Percentiles rank a stretch among this genome's conserved stretches.
phyloP scores from a whole-genome alignment of 805 yeast species.

The Saccharomyces mikatae region DNA sequence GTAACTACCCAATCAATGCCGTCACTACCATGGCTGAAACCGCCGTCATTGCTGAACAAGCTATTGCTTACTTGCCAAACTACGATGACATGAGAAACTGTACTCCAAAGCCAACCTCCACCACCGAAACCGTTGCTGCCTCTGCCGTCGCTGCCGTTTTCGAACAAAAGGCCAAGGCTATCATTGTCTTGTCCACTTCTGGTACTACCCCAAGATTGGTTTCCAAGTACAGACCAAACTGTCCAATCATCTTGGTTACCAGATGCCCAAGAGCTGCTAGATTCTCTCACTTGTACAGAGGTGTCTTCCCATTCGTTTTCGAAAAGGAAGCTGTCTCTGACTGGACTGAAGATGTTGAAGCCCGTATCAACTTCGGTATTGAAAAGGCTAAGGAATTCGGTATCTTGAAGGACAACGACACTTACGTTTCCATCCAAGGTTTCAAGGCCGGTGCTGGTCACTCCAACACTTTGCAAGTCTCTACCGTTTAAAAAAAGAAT shows the following conservation, averaged over 20 bases:
- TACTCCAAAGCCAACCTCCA: constrained; percentile 81
- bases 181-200: constrained; percentile 88
- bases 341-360: constrained; percentile 96
- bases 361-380: constrained; percentile 88
- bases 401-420: constrained; percentile 78
- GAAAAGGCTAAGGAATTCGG: constrained; percentile 81
- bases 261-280: constrained; percentile 91
- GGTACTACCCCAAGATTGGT: constrained; percentile 94
- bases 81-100: constrained; percentile 83
- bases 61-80: constrained; percentile 76
- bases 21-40: constrained; percentile 99
- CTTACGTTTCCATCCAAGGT: constrained; percentile 93
- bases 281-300: constrained; percentile 93
- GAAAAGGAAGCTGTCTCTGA: constrained; percentile 47
- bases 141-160: constrained; percentile 94
- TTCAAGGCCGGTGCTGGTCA: constrained; percentile 98
- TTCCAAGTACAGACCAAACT: constrained; percentile 95
- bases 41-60: constrained; percentile 91
- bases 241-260: constrained; percentile 96
- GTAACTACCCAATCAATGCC: constrained; percentile 95
- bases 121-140: constrained; percentile 94
- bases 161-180: constrained; percentile 95
- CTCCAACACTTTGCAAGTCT: constrained; percentile 95
- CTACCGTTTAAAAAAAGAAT: constrained; percentile 47
- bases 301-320: constrained; percentile 95